A percentile compares a stretch with the other conserved stretches of the same genome.
Conservation (phyloP, 2,329 filamentous ascomycete species). For the Paecilomyces sp. region DNA sequence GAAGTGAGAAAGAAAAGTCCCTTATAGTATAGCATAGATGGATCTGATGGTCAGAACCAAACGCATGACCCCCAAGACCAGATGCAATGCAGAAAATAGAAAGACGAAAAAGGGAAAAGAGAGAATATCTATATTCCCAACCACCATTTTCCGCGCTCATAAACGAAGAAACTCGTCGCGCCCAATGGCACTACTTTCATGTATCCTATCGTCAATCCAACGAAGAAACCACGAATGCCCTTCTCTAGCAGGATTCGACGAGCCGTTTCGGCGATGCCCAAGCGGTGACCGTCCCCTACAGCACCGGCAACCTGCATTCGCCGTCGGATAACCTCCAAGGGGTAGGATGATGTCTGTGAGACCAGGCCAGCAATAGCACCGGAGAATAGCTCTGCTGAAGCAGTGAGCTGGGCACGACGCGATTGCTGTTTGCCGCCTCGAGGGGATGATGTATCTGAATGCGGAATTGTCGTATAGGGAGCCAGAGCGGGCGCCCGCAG, state of each 20-base stretch:
- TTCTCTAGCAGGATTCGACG: conserved; percentile 66
- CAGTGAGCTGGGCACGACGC: conserved; percentile 64
- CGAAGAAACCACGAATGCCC: conserved; percentile 77
- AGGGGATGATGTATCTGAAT: conserved; percentile 35
- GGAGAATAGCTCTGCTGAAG: conserved; percentile 77
- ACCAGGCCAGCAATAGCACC: conserved; percentile 83
- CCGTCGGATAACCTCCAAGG: conserved; percentile 82
- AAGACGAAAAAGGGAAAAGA: not conserved
- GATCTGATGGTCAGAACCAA: not conserved
- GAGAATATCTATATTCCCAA: conserved; percentile 53
- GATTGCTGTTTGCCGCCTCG: conserved; percentile 35
- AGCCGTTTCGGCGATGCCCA: conserved; percentile 73
- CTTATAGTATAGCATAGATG: not conserved
- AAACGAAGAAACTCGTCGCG: conserved; percentile 64
- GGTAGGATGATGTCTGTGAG: conserved; percentile 88
- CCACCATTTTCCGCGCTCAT: conserved; percentile 57
- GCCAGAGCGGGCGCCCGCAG: conserved; percentile 64
- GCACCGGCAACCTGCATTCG: conserved; percentile 96
- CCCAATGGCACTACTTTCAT: conserved; percentile 88
- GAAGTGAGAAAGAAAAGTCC: not conserved
- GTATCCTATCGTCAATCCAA: conserved; percentile 91
- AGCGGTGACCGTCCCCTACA: conserved; percentile 76
- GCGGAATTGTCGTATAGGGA: conserved; percentile 66
- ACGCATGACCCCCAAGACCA: not conserved
- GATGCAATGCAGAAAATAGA: not conserved